These are phyloP conservation scores for Tuber melanosporum DNA, from an alignment of 495 filamentous ascomycete genomes.

Conservation along the genomic window DNA sequence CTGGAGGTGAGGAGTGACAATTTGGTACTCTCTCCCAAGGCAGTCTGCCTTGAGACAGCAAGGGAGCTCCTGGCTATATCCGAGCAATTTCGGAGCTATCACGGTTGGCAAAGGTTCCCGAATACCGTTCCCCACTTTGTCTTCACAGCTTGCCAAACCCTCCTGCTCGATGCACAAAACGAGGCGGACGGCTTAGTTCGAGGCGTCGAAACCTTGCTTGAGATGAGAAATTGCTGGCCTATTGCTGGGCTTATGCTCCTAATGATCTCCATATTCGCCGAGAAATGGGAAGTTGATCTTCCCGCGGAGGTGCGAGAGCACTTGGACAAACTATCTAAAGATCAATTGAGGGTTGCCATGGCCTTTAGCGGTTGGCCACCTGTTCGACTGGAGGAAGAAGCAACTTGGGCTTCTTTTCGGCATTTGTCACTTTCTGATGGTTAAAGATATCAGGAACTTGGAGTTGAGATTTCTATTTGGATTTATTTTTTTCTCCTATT, in stretches of 20 bases:
- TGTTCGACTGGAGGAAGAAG: constrained; percentile 26
- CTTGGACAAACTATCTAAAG: constrained; percentile 17
- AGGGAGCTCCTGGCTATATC: constrained; percentile 28
- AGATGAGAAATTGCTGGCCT: constrained; percentile 23
- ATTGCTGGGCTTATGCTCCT: constrained; percentile 29
- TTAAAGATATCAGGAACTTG: constrained; percentile 16
- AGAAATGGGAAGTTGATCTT: constrained; percentile 22
- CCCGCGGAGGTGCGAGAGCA: constrained; percentile 24
- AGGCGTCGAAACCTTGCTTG: constrained; percentile 22
- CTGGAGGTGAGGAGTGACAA: constrained; percentile 51
- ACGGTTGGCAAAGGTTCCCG: constrained; percentile 12
- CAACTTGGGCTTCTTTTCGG: constrained; percentile 17
- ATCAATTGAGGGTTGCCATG: constrained; percentile 18
- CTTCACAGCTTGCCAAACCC: constrained; percentile 27
- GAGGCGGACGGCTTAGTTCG: constrained; percentile 25
- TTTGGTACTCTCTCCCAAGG: constrained; percentile 10
- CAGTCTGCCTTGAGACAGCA: constrained; percentile 25
- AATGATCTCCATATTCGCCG: constrained; percentile 21
- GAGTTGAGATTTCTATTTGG: constrained; percentile 5
- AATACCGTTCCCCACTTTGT: constrained; percentile 27
- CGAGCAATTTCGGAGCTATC: constrained; percentile 16
- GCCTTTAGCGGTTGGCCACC: constrained; percentile 27
- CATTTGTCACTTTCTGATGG: constrained; percentile 26
- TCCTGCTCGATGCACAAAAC: constrained; percentile 24
- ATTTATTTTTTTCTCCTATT: neutral